Base-by-base conservation (phyloP, 1,139 yeast species). In the Candida frijolesensis region DNA sequence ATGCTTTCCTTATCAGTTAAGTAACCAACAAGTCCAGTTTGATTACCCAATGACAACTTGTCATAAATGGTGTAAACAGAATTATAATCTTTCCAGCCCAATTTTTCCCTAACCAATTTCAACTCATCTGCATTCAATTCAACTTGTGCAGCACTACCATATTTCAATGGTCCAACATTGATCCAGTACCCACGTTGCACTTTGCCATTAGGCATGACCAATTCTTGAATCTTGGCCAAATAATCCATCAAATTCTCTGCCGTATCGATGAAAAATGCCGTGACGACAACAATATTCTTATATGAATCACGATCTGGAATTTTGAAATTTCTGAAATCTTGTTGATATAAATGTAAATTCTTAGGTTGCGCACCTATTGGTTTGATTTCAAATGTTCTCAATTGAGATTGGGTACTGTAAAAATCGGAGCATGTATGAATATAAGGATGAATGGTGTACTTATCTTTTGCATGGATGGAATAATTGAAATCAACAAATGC, bases 151-250 rank as follows among this genome's bases (percentile, higher is more conserved):
- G 92, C 91, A 3, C 90, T 83, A 0, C 97, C 97, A 68, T 90
- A 90, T 65, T 90, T 90, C 54, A 90, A 72, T 0, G 97, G 97
- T 0, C 97, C 97, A 16, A 83, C 77, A 62, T 90, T 90, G 54
- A 90, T 83, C 97, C 96, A 90, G 49, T 76, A 75, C 0, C 88
- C 83, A 10, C 70, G 67, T 35, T 71, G 66, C n/a, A 62, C 53
- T 47, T 57, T 58, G 34, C 56, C 57, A 25, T 71, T 73, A n/a
- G 76, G 75, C 4, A 63, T 59, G 2, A 78, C 64, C 45, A 88
- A 63, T 12, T 68, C 60, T 49, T 78, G 78, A 35, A 90, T 82
- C 1, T 85, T 68, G 48, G 86, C 87, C 44, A 90, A 66, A 62
- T 90, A 90, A 37, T 83, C 85, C 56, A 90, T 74, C 44, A 89